A percentile compares a stretch with the other conserved stretches of the same genome.
Conservation (phyloP, 257 asterid genomes). For the Solanum bukasovii region DNA sequence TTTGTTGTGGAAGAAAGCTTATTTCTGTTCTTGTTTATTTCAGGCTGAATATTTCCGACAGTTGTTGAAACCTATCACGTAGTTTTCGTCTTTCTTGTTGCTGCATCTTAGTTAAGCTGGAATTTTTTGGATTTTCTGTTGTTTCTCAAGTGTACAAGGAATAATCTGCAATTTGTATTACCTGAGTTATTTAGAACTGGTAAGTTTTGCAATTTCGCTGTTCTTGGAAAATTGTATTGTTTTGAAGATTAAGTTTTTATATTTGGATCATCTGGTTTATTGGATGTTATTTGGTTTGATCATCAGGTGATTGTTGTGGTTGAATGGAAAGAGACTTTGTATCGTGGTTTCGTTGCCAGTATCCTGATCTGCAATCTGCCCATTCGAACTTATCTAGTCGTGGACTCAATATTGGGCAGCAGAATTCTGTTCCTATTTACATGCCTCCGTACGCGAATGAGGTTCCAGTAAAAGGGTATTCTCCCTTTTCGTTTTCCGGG, state of each 20-base stretch:
- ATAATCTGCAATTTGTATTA: constrained; percentile 29
- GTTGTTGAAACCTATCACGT: constrained; percentile 94
- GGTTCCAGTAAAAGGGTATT: constrained; percentile 26
- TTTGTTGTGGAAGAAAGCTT: neutral
- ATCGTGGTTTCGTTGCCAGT: constrained; percentile 34
- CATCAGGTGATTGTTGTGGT: constrained; percentile 40
- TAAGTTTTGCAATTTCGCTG: neutral
- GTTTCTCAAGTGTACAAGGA: constrained; percentile 25
- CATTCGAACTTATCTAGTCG: constrained; percentile 20
- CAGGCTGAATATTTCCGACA: constrained; percentile 98
- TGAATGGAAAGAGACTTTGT: constrained; percentile 59
- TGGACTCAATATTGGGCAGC: constrained; percentile 18
- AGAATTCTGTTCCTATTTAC: constrained; percentile 18
- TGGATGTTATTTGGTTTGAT: neutral
- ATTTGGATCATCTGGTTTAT: neutral
- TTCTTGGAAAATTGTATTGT: too few species aligned
- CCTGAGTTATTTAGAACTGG: constrained; percentile 12
- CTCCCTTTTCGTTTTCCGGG: constrained; percentile 14
- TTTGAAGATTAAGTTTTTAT: neutral
- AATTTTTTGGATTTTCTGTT: constrained; percentile 23
- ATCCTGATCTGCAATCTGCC: constrained; percentile 8
- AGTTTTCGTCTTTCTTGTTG: constrained; percentile 27
- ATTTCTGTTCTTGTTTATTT: constrained; percentile 6
- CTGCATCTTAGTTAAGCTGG: constrained; percentile 51
- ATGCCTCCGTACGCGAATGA: constrained; percentile 23